Base-by-base conservation (phyloP, 371 early-diverging fungal genomes). In the Parasitella parasitica region DNA sequence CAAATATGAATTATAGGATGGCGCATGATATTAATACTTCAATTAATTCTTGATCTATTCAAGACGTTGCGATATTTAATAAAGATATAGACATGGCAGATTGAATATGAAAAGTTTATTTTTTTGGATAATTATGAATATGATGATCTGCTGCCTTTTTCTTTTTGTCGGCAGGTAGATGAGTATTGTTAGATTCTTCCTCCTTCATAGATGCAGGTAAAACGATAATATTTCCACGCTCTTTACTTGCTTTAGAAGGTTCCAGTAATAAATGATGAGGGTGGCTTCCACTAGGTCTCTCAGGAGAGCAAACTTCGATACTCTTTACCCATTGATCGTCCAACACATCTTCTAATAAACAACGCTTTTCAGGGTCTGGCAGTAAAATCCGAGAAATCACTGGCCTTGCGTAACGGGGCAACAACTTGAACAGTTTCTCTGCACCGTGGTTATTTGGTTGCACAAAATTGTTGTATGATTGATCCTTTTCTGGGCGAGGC, bases 271-370 rank as follows among this genome's bases (percentile, higher is more conserved):
- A 51, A 59, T 86, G 84, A 57, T 83, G 83, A 5, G 70, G 54
- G 62, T 81, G 82, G 11, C 63, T 54, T 27, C 41, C 60, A 36
- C 68, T 69, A 53, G 74, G 66, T 28, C 66, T 50, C 6, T 71
- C 69, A 7, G 57, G 26, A 7, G 72, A 68, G 37, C 90, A 90
- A 24, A 76, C 68, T 13, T 75, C 73, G 30, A 90, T 72, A 34
- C 65, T 63, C 66, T 78, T 73, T 37, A 86, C 80, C 88, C 87
- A 88, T 12, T 80, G 73, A 64, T 84, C 82, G 3, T 60, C 63
- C n/a, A 83, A 46, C 4, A 88, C 77, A 11, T 81, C 79, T 13
- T 59, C 46, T 15, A 88, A 69, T 20, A 80, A 65, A 22, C 72
- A 71, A 2, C 90, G 80, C 13, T 71, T 64, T 0, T 46, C 53